Evolutionary conservation across 129 eudicot species (phyloP).

Genomic region (Kitagawia praeruptora): DNA sequence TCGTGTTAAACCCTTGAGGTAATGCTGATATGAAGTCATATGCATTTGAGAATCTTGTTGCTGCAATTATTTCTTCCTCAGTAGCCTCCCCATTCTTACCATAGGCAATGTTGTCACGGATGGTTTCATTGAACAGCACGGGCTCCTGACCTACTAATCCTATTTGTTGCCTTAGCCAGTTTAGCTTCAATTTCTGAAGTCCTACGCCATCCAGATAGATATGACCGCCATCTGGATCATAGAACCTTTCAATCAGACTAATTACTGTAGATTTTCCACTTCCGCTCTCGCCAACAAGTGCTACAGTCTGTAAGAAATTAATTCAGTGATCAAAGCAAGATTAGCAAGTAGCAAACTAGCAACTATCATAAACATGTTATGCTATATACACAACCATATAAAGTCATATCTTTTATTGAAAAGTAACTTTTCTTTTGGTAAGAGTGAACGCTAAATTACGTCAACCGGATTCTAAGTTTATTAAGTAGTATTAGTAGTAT

Average conservation of each 20-base stretch:
- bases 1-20: constrained; percentile 32
- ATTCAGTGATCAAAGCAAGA: not conserved
- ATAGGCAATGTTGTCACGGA: constrained; percentile 32
- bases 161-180: constrained; percentile 35
- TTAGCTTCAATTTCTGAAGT: constrained; percentile 20
- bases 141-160: constrained; percentile 45
- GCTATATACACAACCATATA: no score
- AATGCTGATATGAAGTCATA: constrained; percentile 32
- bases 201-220: constrained; percentile 31
- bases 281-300: constrained; percentile 45
- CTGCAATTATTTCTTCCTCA: constrained; percentile 29
- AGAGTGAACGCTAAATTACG: no score
- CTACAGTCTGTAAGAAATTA: constrained; percentile 28
- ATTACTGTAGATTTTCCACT: constrained; percentile 39
- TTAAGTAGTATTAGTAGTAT: no score
- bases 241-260: constrained; percentile 32
- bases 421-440: no score
- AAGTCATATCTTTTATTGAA: no score
- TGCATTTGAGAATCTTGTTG: constrained; percentile 33
- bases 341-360: no score
- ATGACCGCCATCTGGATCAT: constrained; percentile 31
- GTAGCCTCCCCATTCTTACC: constrained; percentile 30
- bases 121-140: constrained; percentile 32
- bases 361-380: not conserved
- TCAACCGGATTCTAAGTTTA: not conserved